phyloP scores from a whole-genome alignment of 148 eudicot genomes.

The Diospyros lotus region DNA sequence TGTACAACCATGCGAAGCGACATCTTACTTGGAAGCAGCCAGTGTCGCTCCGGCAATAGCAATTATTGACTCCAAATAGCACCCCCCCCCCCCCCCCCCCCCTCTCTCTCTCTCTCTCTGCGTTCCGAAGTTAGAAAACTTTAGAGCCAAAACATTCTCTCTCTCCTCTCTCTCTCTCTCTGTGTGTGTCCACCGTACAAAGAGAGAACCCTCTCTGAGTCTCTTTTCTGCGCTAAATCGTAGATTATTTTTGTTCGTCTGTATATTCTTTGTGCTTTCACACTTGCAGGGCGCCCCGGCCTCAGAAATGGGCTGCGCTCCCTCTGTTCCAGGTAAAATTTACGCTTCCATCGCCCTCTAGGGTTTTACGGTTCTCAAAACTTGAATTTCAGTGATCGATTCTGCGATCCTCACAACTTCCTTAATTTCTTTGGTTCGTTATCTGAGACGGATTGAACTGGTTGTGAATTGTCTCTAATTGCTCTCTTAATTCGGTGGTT shows the following conservation, averaged over 20 bases:
- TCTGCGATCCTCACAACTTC: background rate
- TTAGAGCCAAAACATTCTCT: background rate
- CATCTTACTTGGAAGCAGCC: background rate
- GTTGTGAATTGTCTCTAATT: background rate
- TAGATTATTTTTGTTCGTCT: background rate
- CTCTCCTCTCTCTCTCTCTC: background rate
- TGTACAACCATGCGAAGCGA: too few species aligned
- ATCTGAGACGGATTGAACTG: background rate
- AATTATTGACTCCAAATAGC: too few species aligned
- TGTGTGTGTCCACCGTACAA: background rate
- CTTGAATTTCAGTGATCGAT: background rate
- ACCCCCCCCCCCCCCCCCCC: too few species aligned
- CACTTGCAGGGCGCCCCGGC: background rate
- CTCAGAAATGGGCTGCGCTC: constrained; percentile 40
- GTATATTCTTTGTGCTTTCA: background rate
- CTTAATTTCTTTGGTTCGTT: background rate
- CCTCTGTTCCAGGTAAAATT: constrained; percentile 39
- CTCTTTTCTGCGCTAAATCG: constrained; percentile 7
- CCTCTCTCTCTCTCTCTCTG: background rate
- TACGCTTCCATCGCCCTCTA: background rate
- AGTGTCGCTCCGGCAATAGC: background rate
- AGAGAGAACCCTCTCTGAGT: too few species aligned
- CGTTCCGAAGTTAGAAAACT: background rate
- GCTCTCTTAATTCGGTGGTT: background rate
- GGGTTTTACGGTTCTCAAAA: constrained; percentile 11